Base-by-base conservation (phyloP, 257 asterid species). In the Apocynum venetum region DNA sequence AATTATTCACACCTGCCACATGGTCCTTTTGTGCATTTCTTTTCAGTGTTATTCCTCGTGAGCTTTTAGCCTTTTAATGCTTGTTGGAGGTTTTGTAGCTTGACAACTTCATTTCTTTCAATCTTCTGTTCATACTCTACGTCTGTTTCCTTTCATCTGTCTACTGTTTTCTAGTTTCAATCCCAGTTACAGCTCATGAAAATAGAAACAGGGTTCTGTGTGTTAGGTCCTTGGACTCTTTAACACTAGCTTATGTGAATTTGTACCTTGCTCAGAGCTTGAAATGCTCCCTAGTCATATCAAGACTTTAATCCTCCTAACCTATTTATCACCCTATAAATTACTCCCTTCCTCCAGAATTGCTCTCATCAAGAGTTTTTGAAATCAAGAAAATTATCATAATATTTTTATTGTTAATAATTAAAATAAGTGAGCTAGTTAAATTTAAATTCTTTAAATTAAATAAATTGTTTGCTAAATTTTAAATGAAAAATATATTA, bases 161-260 rank as follows among this genome's bases (percentile, higher is more conserved):
- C 79, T 69, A 49, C 65, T 76, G 70, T 81, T 84, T 71, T 73
- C 80, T 75, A 63, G 76, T 69, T 78, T 60, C 77, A 84, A 76
- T 79, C 84, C 65, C 35, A 63, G 7, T 84, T 80, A 82, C 88
- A 82, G 70, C 80, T 74, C 87, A 86, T 63, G 67, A 73, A 85
- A 88, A 74, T 86, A 76, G 87, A 79, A 84, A 67, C 52, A 52
- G 40, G 38, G 66, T 38, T 49, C 72, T 52, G 60, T 52, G 11
- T 55, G 1, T 67, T 60, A 55, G 35, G 63, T 68, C 78, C 48
- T 55, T 57, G 38, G 20, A 40, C 35, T 43, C 78, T 71, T 52
- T 71, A 5, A 41, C 35, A 49, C 31, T 25, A 25, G 31, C 31
- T 25, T 25, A 25, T 25, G 31, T 25, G 31, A 25, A 25, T 25